Evolutionary conservation across 139 green algal genomes (phyloP).

Genomic region (Coelastrella sp.): DNA sequence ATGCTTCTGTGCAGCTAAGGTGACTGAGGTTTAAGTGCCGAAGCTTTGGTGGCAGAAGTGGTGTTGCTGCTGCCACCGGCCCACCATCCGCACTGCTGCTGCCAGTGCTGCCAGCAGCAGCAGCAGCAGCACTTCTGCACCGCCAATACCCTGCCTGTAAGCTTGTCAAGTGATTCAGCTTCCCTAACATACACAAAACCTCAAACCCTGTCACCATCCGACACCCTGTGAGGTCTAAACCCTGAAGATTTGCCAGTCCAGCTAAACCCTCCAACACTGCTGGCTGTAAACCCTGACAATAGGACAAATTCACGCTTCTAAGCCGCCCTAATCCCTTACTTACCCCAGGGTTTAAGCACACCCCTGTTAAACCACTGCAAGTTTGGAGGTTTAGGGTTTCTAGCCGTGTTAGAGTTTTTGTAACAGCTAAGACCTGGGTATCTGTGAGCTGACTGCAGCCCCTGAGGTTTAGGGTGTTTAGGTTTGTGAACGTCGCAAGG

Average conservation of each 20-base stretch:
- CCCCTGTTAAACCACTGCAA: background rate
- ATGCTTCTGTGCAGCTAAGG: background rate
- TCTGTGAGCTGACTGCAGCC: conserved; percentile 44
- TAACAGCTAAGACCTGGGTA: background rate
- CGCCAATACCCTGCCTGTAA: background rate
- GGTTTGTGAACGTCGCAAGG: background rate
- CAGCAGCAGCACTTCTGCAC: background rate
- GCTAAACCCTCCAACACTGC: background rate
- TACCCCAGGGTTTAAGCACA: background rate
- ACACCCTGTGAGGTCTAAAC: background rate
- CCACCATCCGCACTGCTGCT: background rate
- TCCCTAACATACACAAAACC: background rate
- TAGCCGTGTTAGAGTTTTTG: background rate
- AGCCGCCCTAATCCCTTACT: background rate
- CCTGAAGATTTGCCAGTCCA: background rate
- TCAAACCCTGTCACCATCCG: background rate
- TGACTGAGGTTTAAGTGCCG: background rate
- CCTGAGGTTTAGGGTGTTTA: conserved; percentile 16
- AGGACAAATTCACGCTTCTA: conserved; percentile 8
- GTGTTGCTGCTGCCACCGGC: background rate
- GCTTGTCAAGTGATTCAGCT: background rate
- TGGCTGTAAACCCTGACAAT: background rate
- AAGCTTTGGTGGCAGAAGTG: background rate
- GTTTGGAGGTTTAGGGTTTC: conserved; percentile 9
- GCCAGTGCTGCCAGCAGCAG: background rate